Evolutionary conservation across 495 filamentous ascomycete species (phyloP).

Genomic region (Achaetomiella virescens): DNA sequence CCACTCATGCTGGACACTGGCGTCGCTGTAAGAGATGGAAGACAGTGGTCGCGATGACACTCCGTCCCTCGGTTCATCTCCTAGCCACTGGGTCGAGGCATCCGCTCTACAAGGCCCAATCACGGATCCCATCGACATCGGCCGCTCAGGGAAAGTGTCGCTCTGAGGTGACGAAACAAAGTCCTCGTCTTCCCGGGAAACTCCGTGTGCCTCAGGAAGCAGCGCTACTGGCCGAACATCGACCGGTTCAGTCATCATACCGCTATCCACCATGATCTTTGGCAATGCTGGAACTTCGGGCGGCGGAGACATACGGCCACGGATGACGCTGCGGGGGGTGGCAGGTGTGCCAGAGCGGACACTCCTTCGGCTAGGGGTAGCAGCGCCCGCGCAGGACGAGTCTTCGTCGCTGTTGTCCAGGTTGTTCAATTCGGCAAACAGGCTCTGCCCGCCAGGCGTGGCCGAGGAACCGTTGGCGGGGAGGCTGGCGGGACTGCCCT

Average conservation of each 20-base stretch:
- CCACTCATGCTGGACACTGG: constrained; percentile 33
- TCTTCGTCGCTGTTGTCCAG: constrained; percentile 63
- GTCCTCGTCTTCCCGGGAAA: not conserved
- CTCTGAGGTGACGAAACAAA: constrained; percentile 12
- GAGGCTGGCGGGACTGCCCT: constrained; percentile 52
- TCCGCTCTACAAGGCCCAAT: constrained; percentile 21
- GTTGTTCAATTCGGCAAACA: constrained; percentile 85
- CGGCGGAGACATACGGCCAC: constrained; percentile 41
- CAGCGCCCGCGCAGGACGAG: constrained; percentile 29
- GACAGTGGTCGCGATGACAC: constrained; percentile 22
- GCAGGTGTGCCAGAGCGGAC: constrained; percentile 31
- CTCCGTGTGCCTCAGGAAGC: not conserved
- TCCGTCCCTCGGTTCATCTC: constrained; percentile 22
- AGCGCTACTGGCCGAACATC: constrained; percentile 14
- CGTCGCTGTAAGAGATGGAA: constrained; percentile 34
- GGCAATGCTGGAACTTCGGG: constrained; percentile 50
- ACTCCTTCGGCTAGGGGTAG: constrained; percentile 41
- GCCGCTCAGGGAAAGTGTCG: constrained; percentile 21
- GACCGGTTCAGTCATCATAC: constrained; percentile 82
- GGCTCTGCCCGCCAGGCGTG: constrained; percentile 58
- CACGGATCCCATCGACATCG: constrained; percentile 37
- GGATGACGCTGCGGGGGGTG: constrained; percentile 32
- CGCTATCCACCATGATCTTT: constrained; percentile 66
- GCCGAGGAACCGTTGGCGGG: constrained; percentile 39
- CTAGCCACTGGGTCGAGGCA: constrained; percentile 27